Evolutionary conservation across 1,284 basidiomycete genomes (phyloP).

Genomic region (Trametes hirsuta): DNA sequence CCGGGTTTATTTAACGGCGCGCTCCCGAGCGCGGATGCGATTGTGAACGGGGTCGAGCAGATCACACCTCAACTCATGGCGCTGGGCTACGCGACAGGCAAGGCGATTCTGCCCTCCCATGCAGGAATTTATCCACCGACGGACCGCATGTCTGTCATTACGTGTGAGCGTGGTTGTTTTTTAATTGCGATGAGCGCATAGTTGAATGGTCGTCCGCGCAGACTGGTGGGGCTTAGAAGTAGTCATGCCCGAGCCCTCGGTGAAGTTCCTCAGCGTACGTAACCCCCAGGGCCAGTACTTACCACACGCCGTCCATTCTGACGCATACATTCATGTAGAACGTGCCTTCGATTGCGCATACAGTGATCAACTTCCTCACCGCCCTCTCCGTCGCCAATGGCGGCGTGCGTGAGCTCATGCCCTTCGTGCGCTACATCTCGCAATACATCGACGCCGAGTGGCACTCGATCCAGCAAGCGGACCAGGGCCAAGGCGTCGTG

Average conservation of each 20-base stretch:
- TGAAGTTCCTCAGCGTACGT: slow-evolving; percentile 60
- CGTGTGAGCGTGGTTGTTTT: slow-evolving; percentile 57
- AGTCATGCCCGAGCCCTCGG: slow-evolving; percentile 67
- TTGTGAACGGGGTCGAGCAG: slow-evolving; percentile 66
- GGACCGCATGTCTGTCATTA: slow-evolving; percentile 76
- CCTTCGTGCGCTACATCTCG: slow-evolving; percentile 77
- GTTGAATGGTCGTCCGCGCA: slow-evolving; percentile 30
- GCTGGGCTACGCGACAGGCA: slow-evolving; percentile 74
- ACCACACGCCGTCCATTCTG: not conserved
- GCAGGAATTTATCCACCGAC: slow-evolving; percentile 69
- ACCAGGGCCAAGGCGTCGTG: slow-evolving; percentile 75
- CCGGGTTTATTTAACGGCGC: slow-evolving; percentile 70
- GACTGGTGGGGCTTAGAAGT: slow-evolving; percentile 88
- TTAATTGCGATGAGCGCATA: not conserved
- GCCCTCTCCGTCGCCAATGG: slow-evolving; percentile 67
- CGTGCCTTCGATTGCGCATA: slow-evolving; percentile 61
- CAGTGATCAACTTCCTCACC: slow-evolving; percentile 72
- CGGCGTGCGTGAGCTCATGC: slow-evolving; percentile 76
- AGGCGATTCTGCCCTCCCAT: slow-evolving; percentile 68
- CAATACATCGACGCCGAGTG: slow-evolving; percentile 78
- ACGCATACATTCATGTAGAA: slow-evolving; percentile 38
- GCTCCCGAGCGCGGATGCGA: slow-evolving; percentile 70
- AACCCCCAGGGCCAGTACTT: not conserved
- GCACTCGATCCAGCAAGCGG: slow-evolving; percentile 59
- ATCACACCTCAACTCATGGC: slow-evolving; percentile 79